phyloP scores from a whole-genome alignment of 495 filamentous ascomycete species.

The Penicillium longicatenatum region DNA sequence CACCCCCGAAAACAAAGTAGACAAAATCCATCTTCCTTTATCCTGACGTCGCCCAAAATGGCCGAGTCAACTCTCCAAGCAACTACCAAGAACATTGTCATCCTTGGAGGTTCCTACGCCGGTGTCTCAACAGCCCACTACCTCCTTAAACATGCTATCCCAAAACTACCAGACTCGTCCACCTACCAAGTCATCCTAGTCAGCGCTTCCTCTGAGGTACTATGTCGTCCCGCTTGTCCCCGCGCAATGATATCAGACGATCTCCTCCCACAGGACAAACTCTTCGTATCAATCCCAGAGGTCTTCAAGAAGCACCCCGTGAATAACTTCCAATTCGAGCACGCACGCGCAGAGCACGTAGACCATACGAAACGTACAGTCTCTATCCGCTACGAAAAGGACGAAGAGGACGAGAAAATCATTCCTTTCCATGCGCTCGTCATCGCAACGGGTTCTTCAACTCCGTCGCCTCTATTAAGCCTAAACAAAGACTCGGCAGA shows the following conservation, averaged over 20 bases:
- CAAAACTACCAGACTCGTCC: slow-evolving; percentile 32
- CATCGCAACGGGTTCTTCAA: slow-evolving; percentile 42
- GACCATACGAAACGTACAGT: slow-evolving; percentile 35
- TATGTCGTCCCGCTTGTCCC: slow-evolving; percentile 47
- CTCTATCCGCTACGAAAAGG: slow-evolving; percentile 15
- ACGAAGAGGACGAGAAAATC: slow-evolving; percentile 2
- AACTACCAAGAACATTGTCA: slow-evolving; percentile 43
- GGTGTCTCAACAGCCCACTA: slow-evolving; percentile 54
- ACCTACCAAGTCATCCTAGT: slow-evolving; percentile 42
- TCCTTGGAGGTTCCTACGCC: slow-evolving; percentile 56
- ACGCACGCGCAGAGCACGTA: slow-evolving; percentile 36
- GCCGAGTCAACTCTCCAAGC: neutral
- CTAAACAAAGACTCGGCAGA: slow-evolving; percentile 15
- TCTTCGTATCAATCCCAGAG: slow-evolving; percentile 46
- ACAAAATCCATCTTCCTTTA: neutral
- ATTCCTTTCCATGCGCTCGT: slow-evolving; percentile 47
- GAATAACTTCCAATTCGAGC: slow-evolving; percentile 35
- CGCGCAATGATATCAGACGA: slow-evolving; percentile 50
- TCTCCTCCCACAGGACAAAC: slow-evolving; percentile 47
- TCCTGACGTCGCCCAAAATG: neutral
- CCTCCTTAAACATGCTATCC: slow-evolving; percentile 53
- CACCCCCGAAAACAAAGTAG: neutral
- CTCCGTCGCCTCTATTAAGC: slow-evolving; percentile 32
- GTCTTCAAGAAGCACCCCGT: slow-evolving; percentile 45
- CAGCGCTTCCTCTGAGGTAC: slow-evolving; percentile 42